These are phyloP conservation scores for Metschnikowia peoriensis DNA, from an alignment of 805 yeast genomes.

Conservation along the genomic window DNA sequence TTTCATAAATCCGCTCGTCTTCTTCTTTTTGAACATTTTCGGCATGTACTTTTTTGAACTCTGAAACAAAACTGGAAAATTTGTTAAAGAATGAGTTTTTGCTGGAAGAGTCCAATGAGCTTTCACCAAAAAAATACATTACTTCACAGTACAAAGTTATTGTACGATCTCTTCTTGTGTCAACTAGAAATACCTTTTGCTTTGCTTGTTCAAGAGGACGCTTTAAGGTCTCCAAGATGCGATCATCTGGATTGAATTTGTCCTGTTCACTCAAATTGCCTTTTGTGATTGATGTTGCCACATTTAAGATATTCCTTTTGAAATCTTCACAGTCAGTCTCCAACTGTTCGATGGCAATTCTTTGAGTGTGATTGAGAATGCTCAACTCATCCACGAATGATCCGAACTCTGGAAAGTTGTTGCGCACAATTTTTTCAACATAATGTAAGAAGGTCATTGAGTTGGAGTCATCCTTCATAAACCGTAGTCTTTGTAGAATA, in stretches of 20 bases:
- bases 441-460: conserved; percentile 88
- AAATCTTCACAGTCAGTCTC: conserved; percentile 68
- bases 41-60: conserved; percentile 73
- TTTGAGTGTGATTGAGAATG: conserved; percentile 58
- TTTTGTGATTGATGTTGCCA: conserved; percentile 67
- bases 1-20: conserved; percentile 53
- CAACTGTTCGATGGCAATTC: conserved; percentile 79
- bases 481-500: conserved; percentile 84
- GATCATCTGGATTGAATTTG: conserved; percentile 81
- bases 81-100: conserved; percentile 71
- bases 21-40: conserved; percentile 83
- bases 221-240: conserved; percentile 56
- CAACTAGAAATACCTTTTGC: conserved; percentile 61
- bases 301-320: conserved; percentile 60
- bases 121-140: conserved; percentile 91
- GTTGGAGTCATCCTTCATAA: conserved; percentile 86
- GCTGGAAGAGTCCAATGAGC: conserved; percentile 63
- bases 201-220: conserved; percentile 75
- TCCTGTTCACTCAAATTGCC: conserved; percentile 84
- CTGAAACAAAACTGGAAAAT: conserved; percentile 74
- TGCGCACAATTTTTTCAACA: conserved; percentile 84
- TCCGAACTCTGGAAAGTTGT: conserved; percentile 75
- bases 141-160: conserved; percentile 63
- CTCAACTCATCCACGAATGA: conserved; percentile 71
- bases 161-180: conserved; percentile 61